These are phyloP conservation scores for Evernia prunastri DNA, from an alignment of 495 filamentous ascomycete species.

Conservation along the genomic window DNA sequence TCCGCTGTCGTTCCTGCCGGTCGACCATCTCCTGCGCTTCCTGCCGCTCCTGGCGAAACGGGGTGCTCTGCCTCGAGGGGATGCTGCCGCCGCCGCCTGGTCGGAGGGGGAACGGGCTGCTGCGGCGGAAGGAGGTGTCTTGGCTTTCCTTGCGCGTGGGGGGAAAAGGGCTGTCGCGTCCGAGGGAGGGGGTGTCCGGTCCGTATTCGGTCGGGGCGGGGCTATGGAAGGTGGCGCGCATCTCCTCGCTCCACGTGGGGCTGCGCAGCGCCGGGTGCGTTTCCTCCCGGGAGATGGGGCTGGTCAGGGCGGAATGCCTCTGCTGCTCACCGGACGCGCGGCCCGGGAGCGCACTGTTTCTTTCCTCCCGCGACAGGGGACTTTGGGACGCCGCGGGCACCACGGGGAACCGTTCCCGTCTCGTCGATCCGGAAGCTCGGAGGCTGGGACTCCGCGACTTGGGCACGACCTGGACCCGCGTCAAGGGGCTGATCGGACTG, in stretches of 20 bases:
- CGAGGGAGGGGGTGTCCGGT: neutral
- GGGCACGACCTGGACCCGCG: neutral
- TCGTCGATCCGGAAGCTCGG: neutral
- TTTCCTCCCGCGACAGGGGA: neutral
- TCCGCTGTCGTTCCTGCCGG: neutral
- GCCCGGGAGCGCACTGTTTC: neutral
- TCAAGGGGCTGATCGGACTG: slow-evolving; percentile 20
- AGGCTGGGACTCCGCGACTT: neutral
- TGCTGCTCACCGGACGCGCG: neutral
- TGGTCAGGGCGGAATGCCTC: neutral
- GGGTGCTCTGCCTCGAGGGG: neutral
- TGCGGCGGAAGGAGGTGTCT: neutral
- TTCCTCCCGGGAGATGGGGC: neutral
- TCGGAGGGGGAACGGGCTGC: neutral
- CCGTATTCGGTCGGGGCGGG: neutral
- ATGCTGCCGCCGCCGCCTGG: neutral
- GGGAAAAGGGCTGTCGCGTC: neutral
- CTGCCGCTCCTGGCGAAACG: neutral
- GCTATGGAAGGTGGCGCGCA: neutral
- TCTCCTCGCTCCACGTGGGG: slow-evolving; percentile 1
- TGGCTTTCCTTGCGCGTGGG: neutral
- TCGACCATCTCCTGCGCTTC: neutral
- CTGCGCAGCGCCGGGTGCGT: neutral
- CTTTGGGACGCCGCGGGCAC: neutral
- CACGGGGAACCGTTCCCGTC: neutral